Conservation (phyloP, 371 early-diverging fungal genomes). For the Rozella allomycis region DNA sequence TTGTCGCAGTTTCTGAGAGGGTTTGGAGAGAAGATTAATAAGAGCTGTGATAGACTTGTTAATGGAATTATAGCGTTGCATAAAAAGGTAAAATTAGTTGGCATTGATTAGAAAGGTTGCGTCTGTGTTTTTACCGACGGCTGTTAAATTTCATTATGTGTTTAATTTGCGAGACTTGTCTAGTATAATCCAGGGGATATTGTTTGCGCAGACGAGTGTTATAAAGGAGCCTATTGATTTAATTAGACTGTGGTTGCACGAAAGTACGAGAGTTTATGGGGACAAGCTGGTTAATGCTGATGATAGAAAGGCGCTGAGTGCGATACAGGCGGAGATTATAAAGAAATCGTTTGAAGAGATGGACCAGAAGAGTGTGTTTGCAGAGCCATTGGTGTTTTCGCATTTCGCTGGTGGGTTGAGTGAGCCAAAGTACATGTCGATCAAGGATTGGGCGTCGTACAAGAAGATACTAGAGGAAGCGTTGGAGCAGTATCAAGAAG, state of each 20-base stretch:
- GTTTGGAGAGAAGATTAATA: conserved; percentile 18
- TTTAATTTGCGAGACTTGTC: conserved; percentile 35
- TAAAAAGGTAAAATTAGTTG: no score
- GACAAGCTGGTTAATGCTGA: conserved; percentile 28
- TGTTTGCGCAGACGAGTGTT: conserved; percentile 26
- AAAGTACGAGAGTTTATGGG: conserved; percentile 28
- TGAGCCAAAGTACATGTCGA: conserved; percentile 28
- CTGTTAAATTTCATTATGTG: conserved; percentile 38
- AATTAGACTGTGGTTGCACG: conserved; percentile 27
- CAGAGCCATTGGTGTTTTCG: conserved; percentile 29
- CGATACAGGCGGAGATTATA: conserved; percentile 21
- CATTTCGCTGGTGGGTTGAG: conserved; percentile 28
- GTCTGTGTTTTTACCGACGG: conserved; percentile 27
- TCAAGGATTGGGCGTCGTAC: conserved; percentile 25
- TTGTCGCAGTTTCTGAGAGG: conserved; percentile 18
- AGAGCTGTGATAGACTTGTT: conserved; percentile 22
- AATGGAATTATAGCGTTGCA: conserved; percentile 20
- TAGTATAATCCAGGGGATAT: conserved; percentile 27
- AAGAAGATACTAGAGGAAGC: conserved; percentile 30
- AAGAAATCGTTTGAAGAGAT: conserved; percentile 35
- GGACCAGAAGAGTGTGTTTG: conserved; percentile 21
- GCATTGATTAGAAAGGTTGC: no score
- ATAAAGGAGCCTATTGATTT: conserved; percentile 28
- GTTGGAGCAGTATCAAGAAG: conserved; percentile 32
- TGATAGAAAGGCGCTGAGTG: conserved; percentile 16